Evolutionary conservation across 108 stramenopile species (phyloP), one percentile per base, ranked within the genome.

Genomic region (Cyclotella distinguenda): DNA sequence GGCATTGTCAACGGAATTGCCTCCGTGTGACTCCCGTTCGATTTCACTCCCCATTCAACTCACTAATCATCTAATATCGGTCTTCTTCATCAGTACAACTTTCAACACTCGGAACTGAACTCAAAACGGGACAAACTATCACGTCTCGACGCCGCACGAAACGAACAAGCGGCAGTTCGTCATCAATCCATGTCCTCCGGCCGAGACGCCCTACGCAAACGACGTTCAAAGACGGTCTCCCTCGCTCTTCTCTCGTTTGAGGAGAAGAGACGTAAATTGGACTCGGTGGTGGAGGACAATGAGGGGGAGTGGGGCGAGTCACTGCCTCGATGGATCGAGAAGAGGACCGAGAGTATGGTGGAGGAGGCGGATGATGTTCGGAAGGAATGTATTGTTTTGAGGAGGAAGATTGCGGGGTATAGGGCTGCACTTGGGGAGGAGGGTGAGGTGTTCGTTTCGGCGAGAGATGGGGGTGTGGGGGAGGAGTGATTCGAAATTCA

Each of bases 41-140:
- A 19, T 28, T 32, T 16, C 21, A 54, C 32, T 6, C 61, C 27
- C 25, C 26, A 38, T 38, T 40, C 39, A 1, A 60, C 36, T 65
- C 31, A 33, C n/a, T 50, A 18, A n/a, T 22, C 30, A 50, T 23
- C n/a, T 12, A 36, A 27, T 22, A n/a, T n/a, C n/a, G n/a, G n/a
- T n/a, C n/a, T n/a, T n/a, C n/a, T n/a, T n/a, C n/a, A n/a, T 19
- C 33, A 77, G 75, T 57, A 45, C 63, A 77, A 77, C n/a, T 77
- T 77, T 34, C 75, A 77, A 72, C 75, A 77, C 31, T 65, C 63
- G 22, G 75, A 77, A 58, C 75, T 77, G 22, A 31, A 31, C 25
- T 40, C 46, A 8, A 77, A 77, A 51, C 53, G 56, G 15, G 75
- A 77, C 27, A 77, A 77, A 60, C 70, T 66, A 18, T 49, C 55